Percentiles rank a stretch among this genome's conserved stretches.
Conservation (phyloP, 345 rosid species). For the Citrus reticulata region DNA sequence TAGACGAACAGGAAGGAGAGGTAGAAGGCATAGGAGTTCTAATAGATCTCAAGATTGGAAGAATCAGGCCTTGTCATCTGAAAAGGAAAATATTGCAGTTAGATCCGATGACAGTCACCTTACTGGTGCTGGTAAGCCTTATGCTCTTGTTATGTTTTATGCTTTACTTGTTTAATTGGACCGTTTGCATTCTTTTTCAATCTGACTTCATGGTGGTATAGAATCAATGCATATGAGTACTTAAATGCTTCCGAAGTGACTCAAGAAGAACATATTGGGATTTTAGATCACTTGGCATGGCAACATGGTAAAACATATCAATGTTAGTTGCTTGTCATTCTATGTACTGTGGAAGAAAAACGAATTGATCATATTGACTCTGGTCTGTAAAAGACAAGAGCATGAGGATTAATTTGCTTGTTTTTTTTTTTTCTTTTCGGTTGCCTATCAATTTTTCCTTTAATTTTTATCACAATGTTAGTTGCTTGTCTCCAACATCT, state of each 20-base stretch:
- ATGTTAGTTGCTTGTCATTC: constrained; percentile 1
- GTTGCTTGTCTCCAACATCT: neutral
- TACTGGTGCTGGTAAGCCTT: constrained; percentile 35
- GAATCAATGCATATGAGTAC: neutral
- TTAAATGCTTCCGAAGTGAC: neutral
- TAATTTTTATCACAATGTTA: neutral
- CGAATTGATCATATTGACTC: neutral
- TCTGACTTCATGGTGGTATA: neutral
- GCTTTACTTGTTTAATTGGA: neutral
- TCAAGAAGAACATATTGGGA: neutral
- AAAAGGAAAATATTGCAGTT: constrained; percentile 46
- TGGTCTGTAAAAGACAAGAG: neutral
- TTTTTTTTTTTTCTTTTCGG: neutral
- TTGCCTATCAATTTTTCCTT: neutral
- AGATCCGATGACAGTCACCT: constrained; percentile 24
- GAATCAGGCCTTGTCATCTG: constrained; percentile 34
- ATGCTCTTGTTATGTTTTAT: constrained; percentile 7
- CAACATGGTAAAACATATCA: neutral
- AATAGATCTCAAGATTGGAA: constrained; percentile 52
- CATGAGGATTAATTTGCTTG: neutral
- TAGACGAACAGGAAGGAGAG: constrained; percentile 56
- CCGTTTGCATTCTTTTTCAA: neutral
- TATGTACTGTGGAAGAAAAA: neutral
- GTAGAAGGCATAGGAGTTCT: constrained; percentile 73
- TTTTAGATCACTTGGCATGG: neutral